Evolutionary conservation across 2,329 filamentous ascomycete genomes (phyloP), one percentile per base, ranked within the genome.

Genomic region (Coleophoma eucalyptorum): DNA sequence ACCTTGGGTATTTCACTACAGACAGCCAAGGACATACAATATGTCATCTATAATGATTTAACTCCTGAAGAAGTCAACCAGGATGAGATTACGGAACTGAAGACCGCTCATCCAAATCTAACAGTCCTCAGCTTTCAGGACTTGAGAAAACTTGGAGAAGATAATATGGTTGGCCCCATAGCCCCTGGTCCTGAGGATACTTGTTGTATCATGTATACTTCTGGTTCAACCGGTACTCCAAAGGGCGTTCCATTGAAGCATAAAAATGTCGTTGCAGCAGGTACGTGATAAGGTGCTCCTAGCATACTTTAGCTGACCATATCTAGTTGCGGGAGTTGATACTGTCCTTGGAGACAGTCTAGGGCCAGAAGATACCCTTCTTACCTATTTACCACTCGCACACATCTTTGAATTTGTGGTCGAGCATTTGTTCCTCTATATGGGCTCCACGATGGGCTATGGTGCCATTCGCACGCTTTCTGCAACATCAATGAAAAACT

Each of bases 401-500:
- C 94, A 99, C 68, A 97, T 96, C 63, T 84, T 97, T 61, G 94
- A 97, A 69, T 94, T 96, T 69, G 88, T 92, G 51, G 90, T 97
- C 58, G 94, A 99, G 72, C 96, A 96, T 68, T 76, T 91, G 8
- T 90, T 88, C 52, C 71, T 97, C 54, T 94, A 85, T 72, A 89
- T 93, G 77, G 94, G 94, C 59, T 90, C 87, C 59, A 92, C 87
- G 38, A 86, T 97, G 74, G 94, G 93, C 52, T 97, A 97, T 68
- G 94, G 93, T 50, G 92, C 87, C 67, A 86, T 91, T 8, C 84
- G 89, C 61, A 97, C 94, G 0, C 78, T 97, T 51, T 89, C 92
- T 10, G 92, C 97, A 65, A 72, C 75, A 3, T 94, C 89, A 16
- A 87, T 96, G 71, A 84, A 85, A 58, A 93, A 97, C 71, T 97